Evolutionary conservation across 73 alveolate species (phyloP).

Genomic region (Symbiodinium natans): DNA sequence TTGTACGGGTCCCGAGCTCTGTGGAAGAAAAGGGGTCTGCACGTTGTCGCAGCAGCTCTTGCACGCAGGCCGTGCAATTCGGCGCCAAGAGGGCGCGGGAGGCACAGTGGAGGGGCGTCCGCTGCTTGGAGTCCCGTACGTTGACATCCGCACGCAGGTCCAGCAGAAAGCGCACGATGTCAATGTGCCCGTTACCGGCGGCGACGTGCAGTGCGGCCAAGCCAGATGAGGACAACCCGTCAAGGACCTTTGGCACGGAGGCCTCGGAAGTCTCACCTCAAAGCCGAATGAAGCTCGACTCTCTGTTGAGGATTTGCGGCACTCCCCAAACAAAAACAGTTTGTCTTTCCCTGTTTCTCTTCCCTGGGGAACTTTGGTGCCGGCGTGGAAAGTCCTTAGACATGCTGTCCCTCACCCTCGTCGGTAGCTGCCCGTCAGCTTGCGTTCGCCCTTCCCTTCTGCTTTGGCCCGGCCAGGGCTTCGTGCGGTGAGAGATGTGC

Average conservation of each 20-base stretch:
- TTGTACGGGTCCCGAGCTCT: constrained; percentile 19
- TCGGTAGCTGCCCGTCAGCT: too few species aligned
- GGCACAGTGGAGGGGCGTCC: constrained; percentile 70
- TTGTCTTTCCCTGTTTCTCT: background rate
- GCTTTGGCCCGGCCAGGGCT: too few species aligned
- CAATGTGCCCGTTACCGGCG: background rate
- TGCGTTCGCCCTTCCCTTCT: too few species aligned
- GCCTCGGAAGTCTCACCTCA: background rate
- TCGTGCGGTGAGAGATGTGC: too few species aligned
- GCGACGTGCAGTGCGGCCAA: constrained; percentile 46
- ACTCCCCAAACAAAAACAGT: background rate
- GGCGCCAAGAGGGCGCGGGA: constrained; percentile 17
- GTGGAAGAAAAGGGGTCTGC: constrained; percentile 79
- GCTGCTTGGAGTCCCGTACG: constrained; percentile 60
- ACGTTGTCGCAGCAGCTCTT: constrained; percentile 37
- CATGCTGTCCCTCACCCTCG: too few species aligned
- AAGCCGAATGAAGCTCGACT: background rate
- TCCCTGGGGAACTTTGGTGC: background rate
- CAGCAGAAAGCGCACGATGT: constrained; percentile 13
- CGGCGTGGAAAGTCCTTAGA: background rate
- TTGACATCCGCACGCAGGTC: constrained; percentile 20
- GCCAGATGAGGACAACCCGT: constrained; percentile 8
- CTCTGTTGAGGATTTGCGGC: background rate
- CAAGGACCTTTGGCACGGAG: background rate
- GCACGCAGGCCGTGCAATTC: constrained; percentile 27